Evolutionary conservation across 352 stramenopile species (phyloP).

Genomic region (Globisporangium canariense): DNA sequence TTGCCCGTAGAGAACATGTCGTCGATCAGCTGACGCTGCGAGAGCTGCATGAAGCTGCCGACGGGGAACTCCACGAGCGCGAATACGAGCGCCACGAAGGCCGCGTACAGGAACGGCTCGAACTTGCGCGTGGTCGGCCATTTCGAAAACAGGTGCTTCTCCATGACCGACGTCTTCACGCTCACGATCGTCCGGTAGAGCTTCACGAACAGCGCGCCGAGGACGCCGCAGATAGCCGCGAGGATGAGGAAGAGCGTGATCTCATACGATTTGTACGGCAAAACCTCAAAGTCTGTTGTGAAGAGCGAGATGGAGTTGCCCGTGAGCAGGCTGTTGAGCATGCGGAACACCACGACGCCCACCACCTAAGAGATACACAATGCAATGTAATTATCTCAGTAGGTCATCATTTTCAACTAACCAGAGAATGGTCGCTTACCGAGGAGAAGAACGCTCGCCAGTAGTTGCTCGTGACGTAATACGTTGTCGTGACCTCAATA

Average conservation of each 20-base stretch:
- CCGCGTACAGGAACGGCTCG: slow-evolving; percentile 66
- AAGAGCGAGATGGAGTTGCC: slow-evolving; percentile 73
- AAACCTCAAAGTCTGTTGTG: slow-evolving; percentile 65
- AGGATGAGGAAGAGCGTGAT: slow-evolving; percentile 77
- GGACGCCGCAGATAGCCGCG: slow-evolving; percentile 74
- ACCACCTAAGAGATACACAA: slow-evolving; percentile 32
- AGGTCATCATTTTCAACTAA: background rate
- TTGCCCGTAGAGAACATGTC: slow-evolving; percentile 82
- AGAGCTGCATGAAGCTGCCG: slow-evolving; percentile 79
- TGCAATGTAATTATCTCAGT: no score
- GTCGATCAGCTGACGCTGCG: slow-evolving; percentile 77
- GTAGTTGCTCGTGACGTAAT: slow-evolving; percentile 89
- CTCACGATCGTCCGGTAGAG: slow-evolving; percentile 50
- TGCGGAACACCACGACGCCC: slow-evolving; percentile 80
- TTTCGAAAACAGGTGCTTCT: slow-evolving; percentile 27
- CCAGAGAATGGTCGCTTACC: background rate
- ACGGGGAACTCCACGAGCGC: slow-evolving; percentile 68
- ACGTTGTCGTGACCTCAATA: slow-evolving; percentile 83
- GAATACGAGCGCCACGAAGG: slow-evolving; percentile 61
- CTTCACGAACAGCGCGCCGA: slow-evolving; percentile 79
- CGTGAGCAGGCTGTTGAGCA: slow-evolving; percentile 57
- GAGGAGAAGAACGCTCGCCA: slow-evolving; percentile 90
- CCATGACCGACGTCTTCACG: slow-evolving; percentile 40
- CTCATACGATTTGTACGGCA: slow-evolving; percentile 77
- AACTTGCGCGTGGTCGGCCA: slow-evolving; percentile 22